Evolutionary conservation across 2,329 filamentous ascomycete species (phyloP).

Genomic region (Fusarium sp.): DNA sequence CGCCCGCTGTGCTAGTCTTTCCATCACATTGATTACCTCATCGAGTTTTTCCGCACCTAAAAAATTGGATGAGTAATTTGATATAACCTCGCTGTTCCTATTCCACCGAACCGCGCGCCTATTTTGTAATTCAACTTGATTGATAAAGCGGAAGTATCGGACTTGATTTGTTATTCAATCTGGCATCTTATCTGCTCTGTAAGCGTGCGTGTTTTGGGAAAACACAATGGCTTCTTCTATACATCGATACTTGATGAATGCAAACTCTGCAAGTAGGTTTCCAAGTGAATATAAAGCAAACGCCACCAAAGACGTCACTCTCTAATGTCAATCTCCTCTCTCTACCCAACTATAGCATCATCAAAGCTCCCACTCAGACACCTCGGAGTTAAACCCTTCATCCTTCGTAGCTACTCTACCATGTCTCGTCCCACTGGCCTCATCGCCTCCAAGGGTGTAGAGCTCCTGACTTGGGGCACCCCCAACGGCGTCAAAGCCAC

Average conservation of each 20-base stretch:
- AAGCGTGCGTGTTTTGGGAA: neutral
- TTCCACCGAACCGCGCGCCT: neutral
- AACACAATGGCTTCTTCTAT: neutral
- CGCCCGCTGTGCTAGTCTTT: neutral
- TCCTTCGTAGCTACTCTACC: conserved; percentile 8
- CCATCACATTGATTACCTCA: neutral
- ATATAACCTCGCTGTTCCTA: neutral
- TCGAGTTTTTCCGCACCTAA: neutral
- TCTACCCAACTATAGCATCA: neutral
- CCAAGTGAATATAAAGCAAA: neutral
- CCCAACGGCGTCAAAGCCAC: conserved; percentile 69
- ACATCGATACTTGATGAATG: neutral
- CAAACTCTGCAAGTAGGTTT: conserved; percentile 4
- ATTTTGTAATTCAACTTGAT: neutral
- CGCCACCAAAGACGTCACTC: neutral
- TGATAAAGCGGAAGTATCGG: neutral
- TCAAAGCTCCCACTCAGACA: neutral
- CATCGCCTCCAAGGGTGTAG: conserved; percentile 72
- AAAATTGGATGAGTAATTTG: neutral
- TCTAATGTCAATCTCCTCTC: neutral
- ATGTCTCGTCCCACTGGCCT: conserved; percentile 61
- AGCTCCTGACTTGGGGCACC: conserved; percentile 70
- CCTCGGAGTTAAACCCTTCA: neutral
- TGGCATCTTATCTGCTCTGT: neutral
- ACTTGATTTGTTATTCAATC: neutral